Evolutionary conservation across 371 early-diverging fungal genomes (phyloP), one percentile per base, ranked within the genome.

Genomic region (Blakeslea trispora): DNA sequence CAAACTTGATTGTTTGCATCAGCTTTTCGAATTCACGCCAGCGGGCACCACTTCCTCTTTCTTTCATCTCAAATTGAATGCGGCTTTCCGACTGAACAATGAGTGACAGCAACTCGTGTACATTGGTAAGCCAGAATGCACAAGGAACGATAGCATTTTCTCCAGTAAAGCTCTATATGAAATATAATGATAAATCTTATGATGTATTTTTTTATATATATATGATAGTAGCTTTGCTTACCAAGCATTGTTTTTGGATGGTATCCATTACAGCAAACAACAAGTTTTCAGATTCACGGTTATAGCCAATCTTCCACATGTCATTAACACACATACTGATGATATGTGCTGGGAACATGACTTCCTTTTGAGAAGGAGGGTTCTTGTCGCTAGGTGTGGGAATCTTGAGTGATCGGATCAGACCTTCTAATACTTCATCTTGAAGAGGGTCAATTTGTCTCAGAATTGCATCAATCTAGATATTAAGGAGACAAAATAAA

Each of bases 51-150:
- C 63, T 63, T 0, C 63, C 61, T 18, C 69, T 54, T 39, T 57
- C 46, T 10, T 59, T 41, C 53, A 77, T 63, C 40, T 75, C 77
- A 17, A 49, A 67, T 19, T 74, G 64, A 31, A 75, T 56, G 15
- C 58, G 49, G 5, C 61, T 61, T 43, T 79, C 81, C 2, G 81
- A 61, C 11, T 55, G 53, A 17, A 70, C 71, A 23, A 76, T 64
- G 49, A 83, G 57, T 1, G 90, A 90, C 54, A 95, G 70, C 21
- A 98, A 79, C 72, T 97, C 97, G 55, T 90, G 94, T 42, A 92
- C 89, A 68, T 98, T 98, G 42, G 93, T 88, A 23, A 97, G 78
- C 98, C 98, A 98, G 75, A 93, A 94, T 46, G 83, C 75, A 43
- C 84, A 80, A 32, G 90, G 81, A 61, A 83, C 62, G 37, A 84